phyloP scores from a whole-genome alignment of 495 filamentous ascomycete species.

The Hypoxylon perforatum region DNA sequence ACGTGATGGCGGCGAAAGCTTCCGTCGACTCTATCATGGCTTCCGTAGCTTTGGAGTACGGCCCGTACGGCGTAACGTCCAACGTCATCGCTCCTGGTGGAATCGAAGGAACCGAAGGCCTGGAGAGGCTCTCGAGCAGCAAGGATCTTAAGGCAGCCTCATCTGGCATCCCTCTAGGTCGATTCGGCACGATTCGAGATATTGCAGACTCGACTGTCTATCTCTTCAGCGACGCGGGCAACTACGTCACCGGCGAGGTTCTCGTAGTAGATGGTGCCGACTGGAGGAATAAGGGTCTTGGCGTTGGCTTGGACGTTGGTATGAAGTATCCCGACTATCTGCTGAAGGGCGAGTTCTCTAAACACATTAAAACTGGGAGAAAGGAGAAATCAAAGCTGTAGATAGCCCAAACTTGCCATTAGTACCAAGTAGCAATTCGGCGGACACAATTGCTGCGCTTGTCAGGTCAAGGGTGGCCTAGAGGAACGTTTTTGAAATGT shows the following conservation, averaged over 20 bases:
- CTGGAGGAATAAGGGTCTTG: slow-evolving; percentile 66
- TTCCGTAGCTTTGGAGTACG: slow-evolving; percentile 83
- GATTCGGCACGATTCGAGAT: slow-evolving; percentile 83
- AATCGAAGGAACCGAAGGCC: slow-evolving; percentile 73
- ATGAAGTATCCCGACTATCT: slow-evolving; percentile 61
- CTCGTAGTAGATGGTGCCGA: slow-evolving; percentile 83
- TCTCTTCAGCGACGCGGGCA: slow-evolving; percentile 83
- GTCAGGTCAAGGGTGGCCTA: too few species aligned
- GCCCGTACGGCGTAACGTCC: slow-evolving; percentile 85
- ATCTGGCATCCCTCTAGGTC: slow-evolving; percentile 70
- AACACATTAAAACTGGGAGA: slow-evolving; percentile 54
- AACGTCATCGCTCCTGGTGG: slow-evolving; percentile 89
- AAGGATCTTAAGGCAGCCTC: slow-evolving; percentile 45
- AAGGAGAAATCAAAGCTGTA: slow-evolving; percentile 57
- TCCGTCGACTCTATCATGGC: slow-evolving; percentile 85
- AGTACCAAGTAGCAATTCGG: neutral
- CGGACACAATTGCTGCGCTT: too few species aligned
- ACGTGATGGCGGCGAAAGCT: slow-evolving; percentile 90
- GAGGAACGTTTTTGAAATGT: too few species aligned
- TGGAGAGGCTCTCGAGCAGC: slow-evolving; percentile 62
- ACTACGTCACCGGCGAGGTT: slow-evolving; percentile 81
- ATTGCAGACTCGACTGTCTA: slow-evolving; percentile 94
- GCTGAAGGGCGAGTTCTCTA: slow-evolving; percentile 52
- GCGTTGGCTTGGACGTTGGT: slow-evolving; percentile 56
- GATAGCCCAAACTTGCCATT: neutral